phyloP scores from a whole-genome alignment of 331 rosid species.

The Ulmus americana region DNA sequence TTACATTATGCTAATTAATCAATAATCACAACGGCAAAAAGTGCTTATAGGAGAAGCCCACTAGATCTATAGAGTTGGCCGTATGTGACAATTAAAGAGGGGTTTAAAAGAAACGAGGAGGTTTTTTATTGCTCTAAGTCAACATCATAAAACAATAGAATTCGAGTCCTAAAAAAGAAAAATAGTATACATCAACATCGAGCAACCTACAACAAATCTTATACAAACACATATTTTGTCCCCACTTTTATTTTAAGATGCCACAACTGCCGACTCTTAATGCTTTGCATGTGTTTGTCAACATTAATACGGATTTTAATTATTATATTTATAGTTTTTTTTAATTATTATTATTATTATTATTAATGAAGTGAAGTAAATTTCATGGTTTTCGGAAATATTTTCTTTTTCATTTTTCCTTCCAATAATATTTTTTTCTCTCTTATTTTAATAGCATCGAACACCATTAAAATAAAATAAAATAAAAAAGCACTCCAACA shows the following conservation, averaged over 20 bases:
- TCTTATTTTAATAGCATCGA: background rate
- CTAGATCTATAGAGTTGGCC: background rate
- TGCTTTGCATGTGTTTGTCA: slow-evolving; percentile 24
- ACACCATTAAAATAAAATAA: no score
- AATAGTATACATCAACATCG: slow-evolving; percentile 7
- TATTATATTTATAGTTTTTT: slow-evolving; percentile 3
- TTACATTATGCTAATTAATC: no score
- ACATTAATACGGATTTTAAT: slow-evolving; percentile 10
- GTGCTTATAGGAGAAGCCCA: background rate
- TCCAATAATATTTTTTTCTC: background rate
- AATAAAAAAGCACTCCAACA: background rate
- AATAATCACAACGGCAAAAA: background rate
- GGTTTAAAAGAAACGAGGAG: slow-evolving; percentile 10
- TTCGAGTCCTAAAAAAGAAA: slow-evolving; percentile 8
- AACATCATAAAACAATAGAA: slow-evolving; percentile 25
- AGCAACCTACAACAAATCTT: slow-evolving; percentile 18
- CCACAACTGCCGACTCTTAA: slow-evolving; percentile 20
- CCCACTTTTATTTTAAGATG: slow-evolving; percentile 15
- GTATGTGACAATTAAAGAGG: slow-evolving; percentile 1
- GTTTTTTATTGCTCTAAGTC: slow-evolving; percentile 18
- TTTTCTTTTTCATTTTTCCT: background rate
- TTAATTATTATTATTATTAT: no score
- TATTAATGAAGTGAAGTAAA: background rate
- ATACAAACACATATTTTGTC: slow-evolving; percentile 15
- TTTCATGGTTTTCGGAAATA: no score